Evolutionary conservation across 225 moss, liverwort and hornwort genomes (phyloP), one percentile per base, ranked within the genome.

Genomic region (Pleurozium schreberi): DNA sequence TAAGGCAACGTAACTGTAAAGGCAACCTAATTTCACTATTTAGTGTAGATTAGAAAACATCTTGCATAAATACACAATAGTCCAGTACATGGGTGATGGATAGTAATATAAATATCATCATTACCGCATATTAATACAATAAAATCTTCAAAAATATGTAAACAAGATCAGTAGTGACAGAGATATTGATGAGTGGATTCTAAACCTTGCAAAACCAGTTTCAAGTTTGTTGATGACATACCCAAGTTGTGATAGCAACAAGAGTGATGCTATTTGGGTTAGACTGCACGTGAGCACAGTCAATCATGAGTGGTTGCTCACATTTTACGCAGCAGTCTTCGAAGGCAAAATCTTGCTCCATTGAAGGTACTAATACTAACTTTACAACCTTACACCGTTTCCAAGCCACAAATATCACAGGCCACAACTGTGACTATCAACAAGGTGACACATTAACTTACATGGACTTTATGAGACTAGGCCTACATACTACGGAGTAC

Each of bases 401-500:
- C 71, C 80, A 84, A 87, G 84, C 80, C 90, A 84, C 69, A 82
- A 68, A 85, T 66, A 80, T 61, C 87, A 89, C 91, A 89, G 62
- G 82, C 76, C 87, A 89, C 71, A 89, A 60, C 63, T 82, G 70
- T 58, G 77, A 75, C 90, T 70, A 68, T 63, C 55, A 52, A 85
- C 55, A 84, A 78, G 65, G 38, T 89, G 89, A 62, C 80, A 61
- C n/a, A n/a, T n/a, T 36, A 80, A 86, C 62, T 64, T 81, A 80
- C 65, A 79, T 40, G 33, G 45, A 80, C 50, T 84, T 60, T 22
- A 42, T 22, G 69, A 84, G 45, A 58, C 36, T 83, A n/a, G 31
- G 73, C 50, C 82, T 49, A 68, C 80, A 68, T 49, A 87, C 74
- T 36, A 66, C 5, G n/a, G n/a, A n/a, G n/a, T n/a, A n/a, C n/a